These are phyloP conservation scores for Vitis hybrid DNA, from an alignment of 177 flowering plant genomes.

Conservation along the genomic window DNA sequence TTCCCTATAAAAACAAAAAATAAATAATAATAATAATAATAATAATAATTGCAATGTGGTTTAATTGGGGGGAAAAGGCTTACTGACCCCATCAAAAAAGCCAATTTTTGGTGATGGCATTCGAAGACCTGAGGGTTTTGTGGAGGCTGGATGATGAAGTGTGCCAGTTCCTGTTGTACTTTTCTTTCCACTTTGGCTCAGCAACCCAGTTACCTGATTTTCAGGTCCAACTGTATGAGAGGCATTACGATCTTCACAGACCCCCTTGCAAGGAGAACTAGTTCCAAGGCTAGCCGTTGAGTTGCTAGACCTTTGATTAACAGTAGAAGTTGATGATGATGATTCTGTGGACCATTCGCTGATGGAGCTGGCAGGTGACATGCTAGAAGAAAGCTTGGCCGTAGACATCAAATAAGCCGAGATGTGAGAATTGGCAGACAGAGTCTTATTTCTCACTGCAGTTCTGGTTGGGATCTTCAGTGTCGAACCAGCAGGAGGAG, in stretches of 20 bases:
- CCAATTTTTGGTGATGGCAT: slow-evolving; percentile 88
- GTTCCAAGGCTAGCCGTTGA: slow-evolving; percentile 27
- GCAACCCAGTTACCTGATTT: slow-evolving; percentile 9
- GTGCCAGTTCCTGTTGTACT: slow-evolving; percentile 14
- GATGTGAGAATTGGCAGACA: slow-evolving; percentile 27
- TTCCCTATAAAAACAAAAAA: neutral
- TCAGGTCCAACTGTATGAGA: slow-evolving; percentile 15
- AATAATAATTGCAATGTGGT: no score
- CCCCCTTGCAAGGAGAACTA: slow-evolving; percentile 22
- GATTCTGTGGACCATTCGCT: slow-evolving; percentile 72
- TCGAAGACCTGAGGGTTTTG: slow-evolving; percentile 76
- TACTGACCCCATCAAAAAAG: slow-evolving; percentile 86
- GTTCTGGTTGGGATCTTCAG: slow-evolving; percentile 28
- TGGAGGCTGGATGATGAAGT: slow-evolving; percentile 24
- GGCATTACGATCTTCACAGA: slow-evolving; percentile 17
- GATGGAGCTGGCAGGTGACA: slow-evolving; percentile 66
- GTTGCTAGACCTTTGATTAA: slow-evolving; percentile 35
- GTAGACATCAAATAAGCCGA: slow-evolving; percentile 36
- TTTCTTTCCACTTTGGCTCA: slow-evolving; percentile 21
- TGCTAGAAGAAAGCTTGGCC: slow-evolving; percentile 38
- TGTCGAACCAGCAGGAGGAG: slow-evolving; percentile 21
- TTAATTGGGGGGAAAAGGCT: neutral
- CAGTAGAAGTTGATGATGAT: slow-evolving; percentile 51
- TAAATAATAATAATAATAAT: no score
- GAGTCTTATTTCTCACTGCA: slow-evolving; percentile 30